Conservation (phyloP, 2,329 filamentous ascomycete species). For the Westerdykella ornata region DNA sequence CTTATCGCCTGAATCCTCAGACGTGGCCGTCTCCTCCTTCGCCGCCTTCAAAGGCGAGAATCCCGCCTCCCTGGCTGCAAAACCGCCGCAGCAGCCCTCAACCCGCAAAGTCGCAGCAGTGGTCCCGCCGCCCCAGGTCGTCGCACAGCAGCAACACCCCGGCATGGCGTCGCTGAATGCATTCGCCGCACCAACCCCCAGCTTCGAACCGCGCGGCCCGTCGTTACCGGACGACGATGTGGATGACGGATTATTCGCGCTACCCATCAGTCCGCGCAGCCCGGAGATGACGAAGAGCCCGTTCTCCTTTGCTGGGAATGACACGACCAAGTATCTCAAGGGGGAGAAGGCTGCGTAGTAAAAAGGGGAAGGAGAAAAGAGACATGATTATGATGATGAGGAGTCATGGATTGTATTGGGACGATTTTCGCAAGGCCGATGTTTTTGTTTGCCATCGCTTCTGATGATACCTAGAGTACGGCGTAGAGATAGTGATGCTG, state of each 20-base stretch:
- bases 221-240: slow-evolving; percentile 45
- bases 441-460: not conserved
- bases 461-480: slow-evolving; percentile 23
- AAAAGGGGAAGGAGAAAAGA: not conserved
- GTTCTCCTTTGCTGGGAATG: slow-evolving; percentile 53
- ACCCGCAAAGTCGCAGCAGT: slow-evolving; percentile 31
- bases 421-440: too few species aligned
- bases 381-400: too few species aligned
- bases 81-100: slow-evolving; percentile 26
- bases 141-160: slow-evolving; percentile 22
- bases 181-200: slow-evolving; percentile 29
- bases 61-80: slow-evolving; percentile 37
- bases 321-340: slow-evolving; percentile 30
- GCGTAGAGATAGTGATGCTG: slow-evolving; percentile 11
- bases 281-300: slow-evolving; percentile 81
- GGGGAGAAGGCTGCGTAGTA: slow-evolving; percentile 21
- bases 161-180: slow-evolving; percentile 44
- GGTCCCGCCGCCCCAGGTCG: slow-evolving; percentile 34
- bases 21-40: slow-evolving; percentile 57
- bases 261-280: slow-evolving; percentile 78
- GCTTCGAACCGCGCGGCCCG: slow-evolving; percentile 27
- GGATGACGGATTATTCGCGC: slow-evolving; percentile 78
- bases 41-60: slow-evolving; percentile 51
- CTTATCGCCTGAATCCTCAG: slow-evolving; percentile 56
- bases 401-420: too few species aligned